Percentiles rank a stretch among this genome's conserved stretches.
Conservation (phyloP, 352 stramenopile genomes). For the Lagenidium sp. region DNA sequence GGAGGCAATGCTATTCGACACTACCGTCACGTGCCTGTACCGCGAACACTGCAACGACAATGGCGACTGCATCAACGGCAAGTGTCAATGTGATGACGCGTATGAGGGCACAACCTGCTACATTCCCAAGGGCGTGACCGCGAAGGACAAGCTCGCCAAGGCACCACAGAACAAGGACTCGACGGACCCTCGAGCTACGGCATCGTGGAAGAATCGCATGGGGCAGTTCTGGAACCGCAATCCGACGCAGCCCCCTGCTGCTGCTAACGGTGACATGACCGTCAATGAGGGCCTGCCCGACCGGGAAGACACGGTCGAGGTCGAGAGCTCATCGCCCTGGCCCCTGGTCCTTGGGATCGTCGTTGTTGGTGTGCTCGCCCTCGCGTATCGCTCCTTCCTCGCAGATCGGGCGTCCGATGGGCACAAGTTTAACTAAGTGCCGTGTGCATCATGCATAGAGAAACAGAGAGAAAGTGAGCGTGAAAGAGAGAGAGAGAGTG, state of each 20-base stretch:
- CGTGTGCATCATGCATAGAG: too few relatives aligned
- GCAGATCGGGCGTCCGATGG: slow-evolving; percentile 3
- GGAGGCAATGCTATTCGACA: slow-evolving; percentile 27
- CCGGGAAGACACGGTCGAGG: neutral
- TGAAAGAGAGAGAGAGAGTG: neutral
- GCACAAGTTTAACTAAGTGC: slow-evolving; percentile 24
- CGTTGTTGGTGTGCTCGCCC: slow-evolving; percentile 30
- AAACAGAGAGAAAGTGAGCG: neutral
- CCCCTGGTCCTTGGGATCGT: slow-evolving; percentile 27
- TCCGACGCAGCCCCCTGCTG: slow-evolving; percentile 7
- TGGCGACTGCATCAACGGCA: slow-evolving; percentile 75
- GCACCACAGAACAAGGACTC: slow-evolving; percentile 9
- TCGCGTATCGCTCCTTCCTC: slow-evolving; percentile 32
- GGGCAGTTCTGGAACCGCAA: slow-evolving; percentile 47
- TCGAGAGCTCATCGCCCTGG: slow-evolving; percentile 1
- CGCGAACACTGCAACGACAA: slow-evolving; percentile 75
- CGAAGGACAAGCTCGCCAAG: slow-evolving; percentile 2
- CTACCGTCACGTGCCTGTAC: slow-evolving; percentile 52
- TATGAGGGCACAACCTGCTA: slow-evolving; percentile 82
- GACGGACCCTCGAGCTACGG: slow-evolving; percentile 14
- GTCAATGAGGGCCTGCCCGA: neutral
- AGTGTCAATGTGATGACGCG: slow-evolving; percentile 55
- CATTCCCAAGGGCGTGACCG: slow-evolving; percentile 49
- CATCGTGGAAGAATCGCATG: slow-evolving; percentile 59
- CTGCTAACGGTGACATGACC: too few relatives aligned